Evolutionary conservation across 208 protist genomes (phyloP), one percentile per base, ranked within the genome.

Genomic region (Phytomonas francai): DNA sequence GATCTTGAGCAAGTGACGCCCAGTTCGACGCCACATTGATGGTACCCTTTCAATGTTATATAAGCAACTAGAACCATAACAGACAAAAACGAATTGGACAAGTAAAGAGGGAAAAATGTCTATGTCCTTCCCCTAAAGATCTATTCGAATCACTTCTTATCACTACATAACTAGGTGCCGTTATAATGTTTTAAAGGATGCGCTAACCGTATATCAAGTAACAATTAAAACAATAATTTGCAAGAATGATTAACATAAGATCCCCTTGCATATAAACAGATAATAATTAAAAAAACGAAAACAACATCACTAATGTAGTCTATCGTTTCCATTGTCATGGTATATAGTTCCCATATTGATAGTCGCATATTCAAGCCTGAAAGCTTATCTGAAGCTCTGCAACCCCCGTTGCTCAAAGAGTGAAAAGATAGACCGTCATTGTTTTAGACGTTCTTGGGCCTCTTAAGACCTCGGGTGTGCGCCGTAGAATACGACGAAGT

Each of bases 1-100:
- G 19, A 67, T 54, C 30, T 67, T 67, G 22, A 67, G 63, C 22
- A 36, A 25, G 12, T 54, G 22, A 11, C 28, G 63, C 30, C 28
- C 4, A 27, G 63, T 67, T 25, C 30, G 39, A 45, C 39, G 0
- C 39, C 39, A 45, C 39, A 45, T 45, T 14, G 39, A 1, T 16
- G 39, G 39, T 14, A 45, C 39, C 39, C 19, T 45, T 16, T 16
- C 12, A 14, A 45, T 45, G 39, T 14, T 45, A 45, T 45, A 1
- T 14, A 16, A 45, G 39, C 19, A 16, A 45, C 39, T 45, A 45
- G 39, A 45, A 11, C 11, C 39, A 45, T 11, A 45, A 45, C 39
- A 45, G 12, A 7, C 0, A 7, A 45, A 45, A 45, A 45, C 19
- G 2, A 45, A 45, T 45, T 45, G 12, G 8, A 45, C 39, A 45